These are phyloP conservation scores for Annulohypoxylon stygium DNA, from an alignment of 495 filamentous ascomycete species.

Conservation along the genomic window DNA sequence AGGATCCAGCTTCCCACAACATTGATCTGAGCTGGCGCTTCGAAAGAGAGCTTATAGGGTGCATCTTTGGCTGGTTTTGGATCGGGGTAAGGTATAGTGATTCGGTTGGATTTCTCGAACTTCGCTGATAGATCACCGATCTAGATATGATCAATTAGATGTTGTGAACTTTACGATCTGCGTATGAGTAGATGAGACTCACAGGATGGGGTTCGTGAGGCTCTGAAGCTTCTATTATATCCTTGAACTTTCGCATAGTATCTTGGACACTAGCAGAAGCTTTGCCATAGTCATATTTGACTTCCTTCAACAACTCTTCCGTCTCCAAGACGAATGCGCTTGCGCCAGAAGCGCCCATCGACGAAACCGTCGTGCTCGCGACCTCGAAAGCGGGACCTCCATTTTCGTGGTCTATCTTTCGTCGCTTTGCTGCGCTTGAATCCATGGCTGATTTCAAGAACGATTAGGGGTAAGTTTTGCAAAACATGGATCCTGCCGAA, in stretches of 20 bases:
- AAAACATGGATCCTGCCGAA: conserved; percentile 16
- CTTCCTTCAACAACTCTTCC: conserved; percentile 81
- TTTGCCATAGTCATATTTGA: conserved; percentile 76
- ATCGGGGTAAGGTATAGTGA: conserved; percentile 83
- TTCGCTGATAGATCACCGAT: conserved; percentile 74
- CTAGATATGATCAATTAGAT: conserved; percentile 54
- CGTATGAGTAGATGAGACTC: conserved; percentile 15
- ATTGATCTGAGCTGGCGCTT: conserved; percentile 81
- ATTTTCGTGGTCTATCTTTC: conserved; percentile 60
- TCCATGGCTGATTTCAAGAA: conserved; percentile 53
- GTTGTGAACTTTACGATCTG: not conserved
- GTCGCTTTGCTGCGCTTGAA: conserved; percentile 59
- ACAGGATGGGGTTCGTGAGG: conserved; percentile 68
- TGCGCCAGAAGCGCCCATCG: conserved; percentile 54
- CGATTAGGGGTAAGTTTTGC: not conserved
- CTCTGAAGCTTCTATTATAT: conserved; percentile 77
- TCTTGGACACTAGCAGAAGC: conserved; percentile 74
- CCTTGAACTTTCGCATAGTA: conserved; percentile 78
- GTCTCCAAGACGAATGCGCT: conserved; percentile 89
- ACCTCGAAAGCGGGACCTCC: conserved; percentile 48
- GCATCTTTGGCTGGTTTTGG: conserved; percentile 78
- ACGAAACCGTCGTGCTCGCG: conserved; percentile 40
- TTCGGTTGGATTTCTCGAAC: conserved; percentile 72
- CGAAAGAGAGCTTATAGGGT: conserved; percentile 84
- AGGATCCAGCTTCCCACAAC: conserved; percentile 89